These are phyloP conservation scores for Candolleomyces efflorescens DNA, from an alignment of 768 basidiomycete genomes.

Conservation along the genomic window DNA sequence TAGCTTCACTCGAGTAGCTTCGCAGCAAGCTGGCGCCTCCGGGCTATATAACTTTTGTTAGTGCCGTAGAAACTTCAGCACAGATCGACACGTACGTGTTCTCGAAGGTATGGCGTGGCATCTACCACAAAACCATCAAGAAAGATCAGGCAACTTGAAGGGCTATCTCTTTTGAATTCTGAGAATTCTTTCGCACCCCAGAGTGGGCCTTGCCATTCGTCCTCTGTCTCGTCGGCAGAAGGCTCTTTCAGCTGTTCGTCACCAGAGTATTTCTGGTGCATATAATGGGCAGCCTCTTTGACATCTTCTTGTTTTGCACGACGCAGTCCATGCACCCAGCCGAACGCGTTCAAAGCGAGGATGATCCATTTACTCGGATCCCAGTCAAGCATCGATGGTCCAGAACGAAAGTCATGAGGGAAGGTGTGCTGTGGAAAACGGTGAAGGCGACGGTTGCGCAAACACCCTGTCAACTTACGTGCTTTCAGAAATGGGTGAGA, in stretches of 20 bases:
- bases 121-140: constrained; percentile 62
- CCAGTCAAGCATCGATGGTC: constrained; percentile 58
- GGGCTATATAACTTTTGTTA: constrained; percentile 38
- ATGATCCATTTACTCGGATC: constrained; percentile 84
- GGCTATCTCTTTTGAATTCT: constrained; percentile 25
- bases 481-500: neutral
- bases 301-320: constrained; percentile 48
- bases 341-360: constrained; percentile 41
- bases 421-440: constrained; percentile 56
- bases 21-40: constrained; percentile 55
- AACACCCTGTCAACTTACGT: neutral
- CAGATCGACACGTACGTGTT: constrained; percentile 53
- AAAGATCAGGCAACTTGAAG: constrained; percentile 44
- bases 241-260: neutral
- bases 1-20: constrained; percentile 31
- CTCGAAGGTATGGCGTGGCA: constrained; percentile 53
- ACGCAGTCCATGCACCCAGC: constrained; percentile 45
- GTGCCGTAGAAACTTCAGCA: neutral
- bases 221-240: constrained; percentile 13
- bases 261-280: constrained; percentile 35
- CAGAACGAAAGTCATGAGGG: constrained; percentile 75
- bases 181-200: constrained; percentile 39
- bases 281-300: constrained; percentile 40
- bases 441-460: neutral
- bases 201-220: constrained; percentile 29